These are phyloP conservation scores for Sugiyamaella neomexicana DNA, from an alignment of 1,139 yeast species.

Conservation along the genomic window DNA sequence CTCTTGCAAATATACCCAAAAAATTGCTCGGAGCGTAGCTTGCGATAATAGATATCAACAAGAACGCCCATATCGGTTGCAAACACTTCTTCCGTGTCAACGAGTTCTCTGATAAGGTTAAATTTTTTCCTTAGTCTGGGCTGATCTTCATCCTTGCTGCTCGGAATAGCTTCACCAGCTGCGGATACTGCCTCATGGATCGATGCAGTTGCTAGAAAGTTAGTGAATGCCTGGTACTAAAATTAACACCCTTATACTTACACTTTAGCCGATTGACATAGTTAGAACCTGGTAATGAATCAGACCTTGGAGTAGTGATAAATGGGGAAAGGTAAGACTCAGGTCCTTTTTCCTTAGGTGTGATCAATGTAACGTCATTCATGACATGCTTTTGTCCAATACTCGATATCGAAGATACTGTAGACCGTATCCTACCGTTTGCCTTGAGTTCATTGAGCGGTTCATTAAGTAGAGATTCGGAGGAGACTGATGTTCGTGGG, in stretches of 20 bases:
- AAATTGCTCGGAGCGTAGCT: slow-evolving; percentile 32
- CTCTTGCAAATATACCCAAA: slow-evolving; percentile 34
- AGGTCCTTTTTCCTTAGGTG: background rate
- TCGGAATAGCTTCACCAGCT: slow-evolving; percentile 3
- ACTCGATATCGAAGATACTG: slow-evolving; percentile 12
- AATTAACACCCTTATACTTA: background rate
- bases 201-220: slow-evolving; percentile 11
- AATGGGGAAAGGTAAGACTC: slow-evolving; percentile 3
- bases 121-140: slow-evolving; percentile 29
- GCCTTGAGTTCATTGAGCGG: background rate
- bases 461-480: slow-evolving; percentile 6
- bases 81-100: slow-evolving; percentile 40
- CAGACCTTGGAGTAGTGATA: slow-evolving; percentile 9
- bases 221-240: too few relatives aligned
- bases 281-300: slow-evolving; percentile 10
- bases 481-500: slow-evolving; percentile 12
- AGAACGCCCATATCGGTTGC: slow-evolving; percentile 41
- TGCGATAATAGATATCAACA: slow-evolving; percentile 35
- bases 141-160: slow-evolving; percentile 26
- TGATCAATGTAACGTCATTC: slow-evolving; percentile 1
- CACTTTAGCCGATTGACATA: slow-evolving; percentile 12
- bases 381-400: slow-evolving; percentile 9
- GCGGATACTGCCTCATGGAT: slow-evolving; percentile 10
- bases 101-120: slow-evolving; percentile 41
- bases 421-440: slow-evolving; percentile 2